Base-by-base conservation (phyloP, 192 early-diverging fungal species). In the Coemansia sp. region DNA sequence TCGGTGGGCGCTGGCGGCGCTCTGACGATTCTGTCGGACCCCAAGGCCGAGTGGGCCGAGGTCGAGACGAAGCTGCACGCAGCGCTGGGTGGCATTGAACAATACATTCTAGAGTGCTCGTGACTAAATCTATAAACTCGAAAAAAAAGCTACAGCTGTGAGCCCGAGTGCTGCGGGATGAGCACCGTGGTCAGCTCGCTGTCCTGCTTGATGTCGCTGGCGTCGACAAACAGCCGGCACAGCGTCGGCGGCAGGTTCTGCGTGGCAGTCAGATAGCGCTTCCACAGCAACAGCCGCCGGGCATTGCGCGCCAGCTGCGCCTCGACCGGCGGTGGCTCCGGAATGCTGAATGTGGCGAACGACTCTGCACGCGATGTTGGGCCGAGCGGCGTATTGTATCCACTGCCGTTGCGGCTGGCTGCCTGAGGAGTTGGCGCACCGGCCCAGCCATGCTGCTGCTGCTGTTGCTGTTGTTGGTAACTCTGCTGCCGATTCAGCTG, bases 1-100 rank as follows among this genome's bases (percentile, higher is more conserved):
- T 84, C 89, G 13, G 82, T 95, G 22, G 94, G 96, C 8, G 94
- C 92, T 2, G 96, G 96, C 41, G 96, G 96, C 30, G 96, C 96
- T 1, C 87, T 98, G 49, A 91, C 92, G 0, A 84, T 86, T n/a
- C 69, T 96, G 34, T 94, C 92, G 0, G 85, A 93, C 64, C 83
- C 93, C 0, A 73, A 82, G n/a, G 85, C 82, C 13, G 96, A 98
- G 63, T 96, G 87, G 85, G 80, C 84, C 0, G 96, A 98, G 53
- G 89, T 95, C 48, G 45, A 90, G 25, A 71, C 95, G 51, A 98
- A 98, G 63, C 74, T 78, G 18, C 38, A 55, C 13, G 59, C 73
- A 12, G 57, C 59, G 15, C 8, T 61, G 39, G 51, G 58, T 24
- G 65, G 65, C 10, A 61, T 61, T 43, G 13, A 53, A 4, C 14